Conservation (phyloP, 2,329 filamentous ascomycete species). For the Fusarium circinatum region DNA sequence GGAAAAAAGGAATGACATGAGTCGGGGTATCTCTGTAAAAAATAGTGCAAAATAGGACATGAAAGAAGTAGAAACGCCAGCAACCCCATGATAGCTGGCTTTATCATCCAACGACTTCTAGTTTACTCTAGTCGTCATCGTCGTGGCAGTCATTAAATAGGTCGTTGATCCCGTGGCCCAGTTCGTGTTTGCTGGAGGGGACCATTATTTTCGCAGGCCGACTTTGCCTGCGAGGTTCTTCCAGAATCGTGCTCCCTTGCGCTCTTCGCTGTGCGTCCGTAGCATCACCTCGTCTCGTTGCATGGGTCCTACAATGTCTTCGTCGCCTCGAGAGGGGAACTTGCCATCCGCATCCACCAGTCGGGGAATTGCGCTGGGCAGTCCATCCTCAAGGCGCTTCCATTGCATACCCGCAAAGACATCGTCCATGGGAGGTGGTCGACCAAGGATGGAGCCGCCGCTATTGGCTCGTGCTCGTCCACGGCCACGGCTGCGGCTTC, state of each 20-base stretch:
- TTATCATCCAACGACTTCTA: slow-evolving; percentile 30
- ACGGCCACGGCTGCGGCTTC: slow-evolving; percentile 54
- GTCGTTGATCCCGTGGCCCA: slow-evolving; percentile 20
- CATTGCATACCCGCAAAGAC: slow-evolving; percentile 56
- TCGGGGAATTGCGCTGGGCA: slow-evolving; percentile 73
- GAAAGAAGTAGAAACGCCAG: slow-evolving; percentile 31
- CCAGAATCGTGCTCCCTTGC: slow-evolving; percentile 59
- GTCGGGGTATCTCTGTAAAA: slow-evolving; percentile 44
- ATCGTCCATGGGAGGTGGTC: slow-evolving; percentile 51
- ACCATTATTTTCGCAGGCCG: slow-evolving; percentile 45
- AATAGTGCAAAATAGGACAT: slow-evolving; percentile 24
- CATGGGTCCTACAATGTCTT: slow-evolving; percentile 96
- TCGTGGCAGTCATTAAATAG: slow-evolving; percentile 39
- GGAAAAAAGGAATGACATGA: slow-evolving; percentile 43
- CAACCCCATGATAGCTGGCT: slow-evolving; percentile 35
- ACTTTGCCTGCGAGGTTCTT: slow-evolving; percentile 61
- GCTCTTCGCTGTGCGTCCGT: slow-evolving; percentile 56
- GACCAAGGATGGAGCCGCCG: slow-evolving; percentile 53
- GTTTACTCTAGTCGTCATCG: slow-evolving; percentile 38
- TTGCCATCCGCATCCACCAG: slow-evolving; percentile 81
- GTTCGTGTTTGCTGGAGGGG: slow-evolving; percentile 4
- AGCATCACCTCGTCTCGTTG: slow-evolving; percentile 68
- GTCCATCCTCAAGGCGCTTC: slow-evolving; percentile 62
- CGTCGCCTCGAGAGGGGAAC: slow-evolving; percentile 87
- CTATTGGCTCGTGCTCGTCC: slow-evolving; percentile 52